Percentiles rank a stretch among this genome's conserved stretches.
phyloP scores from a whole-genome alignment of 2,329 filamentous ascomycete genomes.

The Pseudogymnoascus sp. region DNA sequence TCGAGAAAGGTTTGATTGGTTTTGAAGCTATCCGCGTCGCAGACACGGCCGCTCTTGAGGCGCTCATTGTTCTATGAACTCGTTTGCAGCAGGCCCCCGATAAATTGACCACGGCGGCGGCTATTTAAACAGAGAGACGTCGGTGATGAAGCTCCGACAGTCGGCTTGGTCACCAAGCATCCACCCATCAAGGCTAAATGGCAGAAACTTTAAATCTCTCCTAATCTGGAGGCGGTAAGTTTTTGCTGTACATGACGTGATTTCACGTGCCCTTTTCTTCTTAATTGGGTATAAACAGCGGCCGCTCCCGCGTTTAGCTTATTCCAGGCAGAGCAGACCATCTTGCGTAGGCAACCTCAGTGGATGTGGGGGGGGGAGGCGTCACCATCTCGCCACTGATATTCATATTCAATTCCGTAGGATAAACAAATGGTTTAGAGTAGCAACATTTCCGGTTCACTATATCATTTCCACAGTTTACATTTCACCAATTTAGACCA shows the following conservation, averaged over 20 bases:
- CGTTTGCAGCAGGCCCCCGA: not conserved
- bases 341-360: not conserved
- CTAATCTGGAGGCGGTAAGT: not conserved
- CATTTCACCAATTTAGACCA: not conserved
- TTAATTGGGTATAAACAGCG: not conserved
- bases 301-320: not conserved
- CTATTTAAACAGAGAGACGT: not conserved
- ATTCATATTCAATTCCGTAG: not conserved
- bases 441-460: not conserved
- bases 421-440: not conserved
- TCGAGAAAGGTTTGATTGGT: conserved; percentile 12
- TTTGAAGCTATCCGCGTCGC: conserved; percentile 18
- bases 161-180: conserved; percentile 1
- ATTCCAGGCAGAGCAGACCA: not conserved
- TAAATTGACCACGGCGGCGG: not conserved
- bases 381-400: not conserved
- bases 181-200: conserved; percentile 5
- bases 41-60: conserved; percentile 19
- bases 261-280: not conserved
- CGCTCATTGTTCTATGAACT: conserved; percentile 19
- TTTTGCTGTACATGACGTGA: not conserved
- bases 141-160: conserved; percentile 1
- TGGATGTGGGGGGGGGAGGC: not conserved
- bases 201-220: not conserved
- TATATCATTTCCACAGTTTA: too few relatives aligned